Conservation (phyloP, 768 basidiomycete species). For the Lentinus brumalis region DNA sequence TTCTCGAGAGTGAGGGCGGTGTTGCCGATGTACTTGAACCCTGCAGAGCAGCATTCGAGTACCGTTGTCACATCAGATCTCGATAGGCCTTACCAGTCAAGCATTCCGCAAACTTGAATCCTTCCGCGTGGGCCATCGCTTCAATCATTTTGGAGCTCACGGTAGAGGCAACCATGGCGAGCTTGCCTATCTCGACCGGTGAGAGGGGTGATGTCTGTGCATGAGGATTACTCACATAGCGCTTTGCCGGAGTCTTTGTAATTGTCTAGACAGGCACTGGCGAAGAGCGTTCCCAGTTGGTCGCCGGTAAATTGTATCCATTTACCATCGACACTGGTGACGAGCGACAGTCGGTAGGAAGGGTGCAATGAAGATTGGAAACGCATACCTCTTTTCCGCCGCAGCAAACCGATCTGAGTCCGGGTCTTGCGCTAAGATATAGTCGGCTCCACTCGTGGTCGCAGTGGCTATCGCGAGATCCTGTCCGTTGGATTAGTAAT, state of each 20-base stretch:
- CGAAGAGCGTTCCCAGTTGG: conserved; percentile 70
- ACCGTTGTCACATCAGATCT: neutral
- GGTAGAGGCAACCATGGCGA: conserved; percentile 87
- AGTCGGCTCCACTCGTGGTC: conserved; percentile 47
- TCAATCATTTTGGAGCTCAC: conserved; percentile 92
- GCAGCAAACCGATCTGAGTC: conserved; percentile 85
- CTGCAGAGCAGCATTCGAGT: conserved; percentile 37
- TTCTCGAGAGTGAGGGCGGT: conserved; percentile 65
- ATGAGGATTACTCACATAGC: conserved; percentile 33
- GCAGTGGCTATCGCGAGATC: conserved; percentile 73
- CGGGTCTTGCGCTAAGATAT: conserved; percentile 88
- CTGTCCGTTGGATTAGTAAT: conserved; percentile 36
- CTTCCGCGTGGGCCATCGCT: conserved; percentile 71
- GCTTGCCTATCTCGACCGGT: conserved; percentile 42
- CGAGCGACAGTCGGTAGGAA: neutral
- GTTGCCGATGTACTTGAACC: conserved; percentile 92
- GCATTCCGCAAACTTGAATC: conserved; percentile 84
- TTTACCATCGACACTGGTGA: conserved; percentile 45
- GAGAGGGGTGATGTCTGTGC: conserved; percentile 27
- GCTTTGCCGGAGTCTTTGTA: conserved; percentile 50
- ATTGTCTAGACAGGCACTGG: conserved; percentile 43
- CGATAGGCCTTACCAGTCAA: conserved; percentile 63
- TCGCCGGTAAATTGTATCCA: conserved; percentile 85
- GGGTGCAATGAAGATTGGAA: neutral
- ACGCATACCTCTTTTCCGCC: conserved; percentile 62